Conservation (phyloP, 164 flowering plant species). For the Aristolochia fimbriata region DNA sequence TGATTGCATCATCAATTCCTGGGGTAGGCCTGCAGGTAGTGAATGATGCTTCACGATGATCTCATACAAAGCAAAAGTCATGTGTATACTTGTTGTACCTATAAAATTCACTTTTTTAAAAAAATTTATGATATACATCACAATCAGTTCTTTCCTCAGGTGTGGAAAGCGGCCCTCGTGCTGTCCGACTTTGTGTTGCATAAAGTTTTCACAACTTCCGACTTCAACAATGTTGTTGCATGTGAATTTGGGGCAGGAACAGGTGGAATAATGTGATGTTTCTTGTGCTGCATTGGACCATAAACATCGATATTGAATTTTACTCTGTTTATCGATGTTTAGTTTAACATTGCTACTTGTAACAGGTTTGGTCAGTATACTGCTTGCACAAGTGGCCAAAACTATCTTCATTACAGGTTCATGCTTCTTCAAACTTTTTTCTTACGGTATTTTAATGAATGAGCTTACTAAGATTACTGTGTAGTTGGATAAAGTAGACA, state of each 20-base stretch:
- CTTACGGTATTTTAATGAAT: too few relatives aligned
- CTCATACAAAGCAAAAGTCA: not conserved
- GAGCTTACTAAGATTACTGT: too few relatives aligned
- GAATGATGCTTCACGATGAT: not conserved
- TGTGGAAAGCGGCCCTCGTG: slow-evolving; percentile 80
- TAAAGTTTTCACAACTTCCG: slow-evolving; percentile 45
- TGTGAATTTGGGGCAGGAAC: slow-evolving; percentile 94
- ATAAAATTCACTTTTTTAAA: not conserved
- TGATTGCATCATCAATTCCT: slow-evolving; percentile 74
- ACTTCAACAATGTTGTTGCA: slow-evolving; percentile 46
- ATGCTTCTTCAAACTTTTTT: not conserved
- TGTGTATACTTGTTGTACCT: not conserved
- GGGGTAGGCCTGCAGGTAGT: slow-evolving; percentile 85
- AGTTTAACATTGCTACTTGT: slow-evolving; percentile 15
- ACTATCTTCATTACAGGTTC: slow-evolving; percentile 75
- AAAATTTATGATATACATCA: not conserved
- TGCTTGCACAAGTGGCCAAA: slow-evolving; percentile 73
- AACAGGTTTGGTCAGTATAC: slow-evolving; percentile 75
- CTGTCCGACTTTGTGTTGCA: slow-evolving; percentile 78
- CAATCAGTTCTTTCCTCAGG: slow-evolving; percentile 24
- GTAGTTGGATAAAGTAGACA: too few relatives aligned
- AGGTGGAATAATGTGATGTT: slow-evolving; percentile 27
- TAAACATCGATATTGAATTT: not conserved
- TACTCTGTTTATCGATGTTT: not conserved
- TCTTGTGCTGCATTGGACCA: slow-evolving; percentile 12